Conservation (phyloP, 305 asterid species). For the Striga hermonthica region DNA sequence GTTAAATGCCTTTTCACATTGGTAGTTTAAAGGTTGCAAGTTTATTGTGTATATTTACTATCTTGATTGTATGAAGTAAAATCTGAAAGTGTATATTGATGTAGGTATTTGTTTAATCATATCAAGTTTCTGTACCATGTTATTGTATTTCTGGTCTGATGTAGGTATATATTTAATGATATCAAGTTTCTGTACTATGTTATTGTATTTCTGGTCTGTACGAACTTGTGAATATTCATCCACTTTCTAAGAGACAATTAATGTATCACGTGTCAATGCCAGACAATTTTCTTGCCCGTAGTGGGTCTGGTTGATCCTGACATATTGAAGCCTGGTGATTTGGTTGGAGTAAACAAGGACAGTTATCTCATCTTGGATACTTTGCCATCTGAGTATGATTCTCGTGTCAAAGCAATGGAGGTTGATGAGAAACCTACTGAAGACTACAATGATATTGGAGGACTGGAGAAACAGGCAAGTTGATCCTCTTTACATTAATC, state of each 20-base stretch:
- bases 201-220: constrained; percentile 20
- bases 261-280: constrained; percentile 27
- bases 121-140: neutral
- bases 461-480: constrained; percentile 89
- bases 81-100: too few species aligned
- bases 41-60: neutral
- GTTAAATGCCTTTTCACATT: neutral
- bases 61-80: neutral
- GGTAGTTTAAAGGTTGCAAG: constrained; percentile 4
- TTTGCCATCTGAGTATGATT: constrained; percentile 93
- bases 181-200: neutral
- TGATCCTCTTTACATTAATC: constrained; percentile 8
- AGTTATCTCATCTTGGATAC: constrained; percentile 84
- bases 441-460: constrained; percentile 48
- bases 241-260: neutral
- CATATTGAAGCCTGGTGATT: constrained; percentile 80
- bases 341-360: constrained; percentile 93
- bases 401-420: constrained; percentile 98
- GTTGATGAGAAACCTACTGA: constrained; percentile 98
- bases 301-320: constrained; percentile 89
- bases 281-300: constrained; percentile 87
- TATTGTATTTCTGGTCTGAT: constrained; percentile 21
- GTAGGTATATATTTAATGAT: neutral
- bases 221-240: neutral
- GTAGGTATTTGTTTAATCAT: too few species aligned